Evolutionary conservation across 129 eudicot genomes (phyloP).

Genomic region (Dittrichia graveolens): DNA sequence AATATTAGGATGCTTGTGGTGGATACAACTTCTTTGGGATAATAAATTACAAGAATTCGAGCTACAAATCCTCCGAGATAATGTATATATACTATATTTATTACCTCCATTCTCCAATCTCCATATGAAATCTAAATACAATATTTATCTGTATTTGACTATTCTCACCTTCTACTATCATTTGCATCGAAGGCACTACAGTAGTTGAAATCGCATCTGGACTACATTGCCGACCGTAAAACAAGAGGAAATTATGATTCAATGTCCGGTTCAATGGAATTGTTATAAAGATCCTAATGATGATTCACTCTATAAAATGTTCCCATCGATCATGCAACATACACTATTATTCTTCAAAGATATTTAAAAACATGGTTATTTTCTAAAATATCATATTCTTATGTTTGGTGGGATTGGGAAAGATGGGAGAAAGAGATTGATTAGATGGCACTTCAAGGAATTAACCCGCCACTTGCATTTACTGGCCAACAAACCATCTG

Average conservation of each 20-base stretch:
- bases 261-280: conserved; percentile 93
- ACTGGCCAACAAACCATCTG: conserved; percentile 96
- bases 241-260: conserved; percentile 62
- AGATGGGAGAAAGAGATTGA: conserved; percentile 99
- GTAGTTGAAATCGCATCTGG: conserved; percentile 85
- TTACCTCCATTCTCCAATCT: not conserved
- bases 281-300: conserved; percentile 42
- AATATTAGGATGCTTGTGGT: conserved; percentile 76
- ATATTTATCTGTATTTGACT: not conserved
- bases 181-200: conserved; percentile 74
- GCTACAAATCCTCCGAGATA: conserved; percentile 60
- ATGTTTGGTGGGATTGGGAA: conserved; percentile 98
- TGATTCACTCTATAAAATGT: not conserved
- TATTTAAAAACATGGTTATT: conserved; percentile 18
- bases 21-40: conserved; percentile 85
- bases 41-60: conserved; percentile 60
- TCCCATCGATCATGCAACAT: not conserved
- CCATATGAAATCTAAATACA: conserved; percentile 15
- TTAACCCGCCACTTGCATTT: conserved; percentile 91
- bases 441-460: conserved; percentile 99
- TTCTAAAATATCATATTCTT: conserved; percentile 61
- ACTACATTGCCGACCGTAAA: conserved; percentile 79
- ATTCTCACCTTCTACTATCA: not conserved
- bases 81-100: conserved; percentile 47
- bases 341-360: not conserved